Base-by-base conservation (phyloP, 371 early-diverging fungal genomes). In the Mucor lusitanicus region DNA sequence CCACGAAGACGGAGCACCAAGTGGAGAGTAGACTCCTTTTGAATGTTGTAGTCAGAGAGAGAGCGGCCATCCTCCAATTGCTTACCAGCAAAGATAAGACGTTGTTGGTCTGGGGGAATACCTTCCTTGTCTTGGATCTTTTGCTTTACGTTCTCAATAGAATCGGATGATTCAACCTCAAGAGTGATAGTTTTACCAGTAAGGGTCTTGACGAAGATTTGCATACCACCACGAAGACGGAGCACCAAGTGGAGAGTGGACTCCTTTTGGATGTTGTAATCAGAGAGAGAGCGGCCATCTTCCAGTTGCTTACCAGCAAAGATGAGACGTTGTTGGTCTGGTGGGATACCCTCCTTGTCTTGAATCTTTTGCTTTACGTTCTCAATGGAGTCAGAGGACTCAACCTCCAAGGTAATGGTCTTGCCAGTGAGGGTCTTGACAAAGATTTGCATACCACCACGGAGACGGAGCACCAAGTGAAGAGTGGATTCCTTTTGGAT, bases 271-370 rank as follows among this genome's bases (percentile, higher is more conserved):
- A 92, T 93, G 90, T 92, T 93, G 87, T 93, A 93, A 85, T 93
- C 91, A 53, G 89, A 84, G n/a, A 91, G 85, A 54, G 86, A 83
- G 76, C 95, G 94, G 65, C 95, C 96, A 81, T 97, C 97, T 84
- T 97, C 97, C 64, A 99, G 91, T 87, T 98, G 98, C 87, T 97
- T 98, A 71, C 97, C 99, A 80, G 98, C 98, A 79, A 99, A 99
- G 76, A 99, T 99, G 56, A 99, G 90, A 73, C 99, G 96, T 87
- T 99, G 99, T 88, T 99, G 99, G 83, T 98, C 98, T 70, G 99
- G 99, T 59, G 99, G 98, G 74, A 99, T 99, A 68, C 92, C 71
- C 63, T 71, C 98, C 91, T 98, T 97, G 85, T 99, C 98, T 82
- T 98, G 98, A 69, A 99, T 99, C 90, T 97, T 98, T 66, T 79